A percentile compares a stretch with the other conserved stretches of the same genome.
Evolutionary conservation across 1,284 basidiomycete species (phyloP).

Genomic region (Anthracocystis walkeri): DNA sequence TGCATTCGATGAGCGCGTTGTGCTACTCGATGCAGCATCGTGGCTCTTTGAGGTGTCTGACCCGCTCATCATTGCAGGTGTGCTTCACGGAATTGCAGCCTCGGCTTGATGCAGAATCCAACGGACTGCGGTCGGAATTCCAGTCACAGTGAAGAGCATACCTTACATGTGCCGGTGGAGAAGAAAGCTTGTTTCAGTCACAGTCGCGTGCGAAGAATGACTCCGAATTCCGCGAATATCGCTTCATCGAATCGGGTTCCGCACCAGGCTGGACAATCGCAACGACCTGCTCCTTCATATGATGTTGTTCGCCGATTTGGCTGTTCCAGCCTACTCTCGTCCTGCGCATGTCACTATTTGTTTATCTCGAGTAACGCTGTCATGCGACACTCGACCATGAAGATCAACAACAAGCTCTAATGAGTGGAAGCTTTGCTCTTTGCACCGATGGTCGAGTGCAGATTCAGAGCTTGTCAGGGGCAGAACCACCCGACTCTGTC

Average conservation of each 20-base stretch:
- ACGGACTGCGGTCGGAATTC: neutral
- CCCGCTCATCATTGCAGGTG: neutral
- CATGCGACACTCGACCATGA: too few species aligned
- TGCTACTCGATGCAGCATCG: neutral
- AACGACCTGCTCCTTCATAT: neutral
- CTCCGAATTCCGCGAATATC: slow-evolving; percentile 5
- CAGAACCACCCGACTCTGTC: too few species aligned
- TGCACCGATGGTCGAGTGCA: too few species aligned
- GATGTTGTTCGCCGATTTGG: neutral
- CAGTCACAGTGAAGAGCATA: neutral
- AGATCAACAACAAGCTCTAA: too few species aligned
- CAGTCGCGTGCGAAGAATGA: slow-evolving; percentile 2
- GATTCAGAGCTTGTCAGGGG: too few species aligned
- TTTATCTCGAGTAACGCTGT: too few species aligned
- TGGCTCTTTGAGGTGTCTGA: neutral
- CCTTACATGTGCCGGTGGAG: neutral
- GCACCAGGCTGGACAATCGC: too few species aligned
- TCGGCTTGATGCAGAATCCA: too few species aligned
- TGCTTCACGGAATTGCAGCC: neutral
- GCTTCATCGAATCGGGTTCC: neutral
- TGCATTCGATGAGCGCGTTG: neutral
- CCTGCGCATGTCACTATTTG: neutral
- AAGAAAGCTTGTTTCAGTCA: neutral
- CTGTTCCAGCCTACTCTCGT: neutral
- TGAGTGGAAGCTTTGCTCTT: too few species aligned